A percentile compares a stretch with the other conserved stretches of the same genome.
phyloP scores from a whole-genome alignment of 805 yeast species.

The Diddensiella caesifluorescens region DNA sequence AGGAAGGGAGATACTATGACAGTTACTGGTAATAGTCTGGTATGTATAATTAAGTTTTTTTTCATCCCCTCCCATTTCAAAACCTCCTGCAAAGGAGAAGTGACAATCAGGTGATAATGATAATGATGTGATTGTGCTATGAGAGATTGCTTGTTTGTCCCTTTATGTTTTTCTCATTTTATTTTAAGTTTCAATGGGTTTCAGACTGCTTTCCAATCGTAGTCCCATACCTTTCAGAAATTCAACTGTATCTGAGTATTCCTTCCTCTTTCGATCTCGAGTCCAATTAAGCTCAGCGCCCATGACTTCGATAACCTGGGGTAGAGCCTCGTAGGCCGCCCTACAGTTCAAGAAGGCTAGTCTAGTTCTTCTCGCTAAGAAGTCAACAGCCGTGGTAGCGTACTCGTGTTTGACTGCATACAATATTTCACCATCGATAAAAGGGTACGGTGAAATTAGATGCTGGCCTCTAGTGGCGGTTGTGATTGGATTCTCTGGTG shows the following conservation, averaged over 20 bases:
- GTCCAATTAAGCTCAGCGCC: constrained; percentile 75
- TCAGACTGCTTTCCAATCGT: too few relatives aligned
- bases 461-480: constrained; percentile 30
- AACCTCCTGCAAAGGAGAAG: too few relatives aligned
- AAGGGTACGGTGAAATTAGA: constrained; percentile 66
- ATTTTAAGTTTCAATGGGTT: too few relatives aligned
- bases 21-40: too few relatives aligned
- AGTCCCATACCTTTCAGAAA: constrained; percentile 39
- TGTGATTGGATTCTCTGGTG: constrained; percentile 19
- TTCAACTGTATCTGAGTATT: constrained; percentile 35
- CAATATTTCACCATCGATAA: constrained; percentile 77
- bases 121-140: too few relatives aligned
- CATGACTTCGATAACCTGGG: constrained; percentile 82
- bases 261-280: constrained; percentile 47
- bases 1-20: too few relatives aligned
- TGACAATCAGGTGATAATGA: too few relatives aligned
- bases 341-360: constrained; percentile 85
- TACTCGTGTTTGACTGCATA: constrained; percentile 80
- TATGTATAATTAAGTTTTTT: too few relatives aligned
- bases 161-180: too few relatives aligned
- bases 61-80: too few relatives aligned
- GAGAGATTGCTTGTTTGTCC: too few relatives aligned
- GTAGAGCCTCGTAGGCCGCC: constrained; percentile 74
- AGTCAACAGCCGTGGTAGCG: constrained; percentile 81
- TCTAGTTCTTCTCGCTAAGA: constrained; percentile 88